Base-by-base conservation (phyloP, 176 grass and related monocot species). In the Rhipidocladum racemiflorum region DNA sequence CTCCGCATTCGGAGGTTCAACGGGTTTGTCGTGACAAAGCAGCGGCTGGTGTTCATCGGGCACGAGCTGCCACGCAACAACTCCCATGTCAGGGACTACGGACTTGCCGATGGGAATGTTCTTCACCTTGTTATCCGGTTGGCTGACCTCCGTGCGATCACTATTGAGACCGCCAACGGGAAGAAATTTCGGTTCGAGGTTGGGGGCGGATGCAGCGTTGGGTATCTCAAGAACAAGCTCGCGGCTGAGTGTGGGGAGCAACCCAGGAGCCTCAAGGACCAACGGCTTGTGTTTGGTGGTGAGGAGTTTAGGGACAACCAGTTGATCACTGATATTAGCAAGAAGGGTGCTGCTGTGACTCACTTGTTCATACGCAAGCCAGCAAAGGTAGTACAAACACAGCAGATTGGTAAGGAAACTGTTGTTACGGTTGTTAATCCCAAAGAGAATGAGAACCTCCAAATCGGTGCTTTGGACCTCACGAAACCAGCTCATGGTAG, bases 291-390 rank as follows among this genome's bases (percentile, higher is more conserved):
- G 3, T 84, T 63, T 61, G 84, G 85, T 1, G 76, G 73, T 1
- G 71, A 87, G 61, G 84, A 90, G 70, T 84, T 93, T 21, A 65
- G 90, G 53, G 91, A 90, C 65, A 45, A 90, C 23, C 43, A 42
- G 27, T 16, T 89, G 45, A 78, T 93, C 72, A 59, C 81, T 56
- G 80, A 87, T 62, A 85, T 93, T 61, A 60, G 28, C 18, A 78
- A 61, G 18, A 85, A 65, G 13, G 60, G 38, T 44, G 76, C 86
- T 78, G 57, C 59, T 42, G 80, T 85, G 14, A 81, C 90, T 36
- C 76, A 93, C 76, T 16, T 93, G 64, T 82, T 87, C 61, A 64
- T 93, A n/a, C 55, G 30, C 30, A 30, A 70, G 20, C 80, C 87
- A 36, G 91, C 87, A 30, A 90, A 77, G 59, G 76, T 93, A 2